A percentile compares a stretch with the other conserved stretches of the same genome.
phyloP scores from a whole-genome alignment of 1,284 basidiomycete species.

The Phylloporus sp. region DNA sequence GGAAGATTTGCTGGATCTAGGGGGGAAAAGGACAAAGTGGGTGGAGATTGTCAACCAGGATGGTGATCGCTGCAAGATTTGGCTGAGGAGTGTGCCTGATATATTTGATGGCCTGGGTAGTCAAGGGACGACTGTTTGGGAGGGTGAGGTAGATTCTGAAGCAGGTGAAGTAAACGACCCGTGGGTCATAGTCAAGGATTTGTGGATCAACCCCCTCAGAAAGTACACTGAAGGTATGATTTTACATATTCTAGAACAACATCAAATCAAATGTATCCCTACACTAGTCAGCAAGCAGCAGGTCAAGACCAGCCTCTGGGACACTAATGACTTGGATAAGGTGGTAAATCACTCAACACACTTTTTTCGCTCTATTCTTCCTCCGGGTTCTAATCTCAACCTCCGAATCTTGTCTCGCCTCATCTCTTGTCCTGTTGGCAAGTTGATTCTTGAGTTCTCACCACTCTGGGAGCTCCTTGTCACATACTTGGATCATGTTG shows the following conservation, averaged over 20 bases:
- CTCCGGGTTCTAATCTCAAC: background rate
- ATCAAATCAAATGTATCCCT: conserved; percentile 11
- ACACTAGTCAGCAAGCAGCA: conserved; percentile 11
- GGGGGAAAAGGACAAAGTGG: too few relatives aligned
- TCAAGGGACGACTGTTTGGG: too few relatives aligned
- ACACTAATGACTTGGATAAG: background rate
- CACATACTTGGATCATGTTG: conserved; percentile 5
- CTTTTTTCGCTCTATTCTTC: background rate
- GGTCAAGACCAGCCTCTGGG: conserved; percentile 4
- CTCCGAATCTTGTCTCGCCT: conserved; percentile 10
- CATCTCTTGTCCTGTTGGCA: conserved; percentile 6
- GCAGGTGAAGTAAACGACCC: too few relatives aligned
- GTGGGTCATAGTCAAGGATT: background rate
- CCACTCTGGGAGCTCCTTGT: conserved; percentile 15
- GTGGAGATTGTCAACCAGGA: too few relatives aligned
- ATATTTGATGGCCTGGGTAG: too few relatives aligned
- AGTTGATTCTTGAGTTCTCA: conserved; percentile 8
- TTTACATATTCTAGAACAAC: conserved; percentile 4
- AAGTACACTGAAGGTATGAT: conserved; percentile 17
- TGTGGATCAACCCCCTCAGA: conserved; percentile 16
- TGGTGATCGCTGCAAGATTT: too few relatives aligned
- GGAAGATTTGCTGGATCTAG: too few relatives aligned
- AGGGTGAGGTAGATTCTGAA: too few relatives aligned
- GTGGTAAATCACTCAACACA: conserved; percentile 3
- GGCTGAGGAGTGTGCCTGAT: too few relatives aligned